A percentile compares a stretch with the other conserved stretches of the same genome.
Conservation (phyloP, 2,329 filamentous ascomycete genomes). For the Tolypocladium ovalisporum region DNA sequence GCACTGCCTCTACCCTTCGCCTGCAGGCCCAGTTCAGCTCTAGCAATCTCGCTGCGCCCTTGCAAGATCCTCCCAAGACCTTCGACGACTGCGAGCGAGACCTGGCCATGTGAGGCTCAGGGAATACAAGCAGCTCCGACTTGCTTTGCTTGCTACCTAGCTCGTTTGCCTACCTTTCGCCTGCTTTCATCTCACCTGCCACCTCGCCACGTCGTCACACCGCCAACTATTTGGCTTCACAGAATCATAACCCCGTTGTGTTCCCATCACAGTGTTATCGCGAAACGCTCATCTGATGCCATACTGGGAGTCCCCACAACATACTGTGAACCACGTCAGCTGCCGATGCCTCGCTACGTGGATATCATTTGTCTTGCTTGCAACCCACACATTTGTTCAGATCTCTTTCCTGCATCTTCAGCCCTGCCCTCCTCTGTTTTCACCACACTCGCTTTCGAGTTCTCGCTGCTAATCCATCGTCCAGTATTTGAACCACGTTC, state of each 20-base stretch:
- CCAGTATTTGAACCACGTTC: slow-evolving; percentile 7
- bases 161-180: too few species aligned
- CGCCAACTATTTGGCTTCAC: background rate
- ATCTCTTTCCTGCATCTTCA: background rate
- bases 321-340: background rate
- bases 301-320: background rate
- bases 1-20: background rate
- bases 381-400: background rate
- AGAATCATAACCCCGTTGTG: background rate
- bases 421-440: background rate
- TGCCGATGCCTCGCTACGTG: background rate
- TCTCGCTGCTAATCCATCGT: slow-evolving; percentile 8
- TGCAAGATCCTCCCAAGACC: background rate
- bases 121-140: background rate
- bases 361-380: background rate
- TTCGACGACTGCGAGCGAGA: background rate
- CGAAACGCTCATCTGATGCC: background rate
- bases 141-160: background rate
- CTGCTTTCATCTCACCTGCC: background rate
- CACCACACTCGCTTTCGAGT: slow-evolving; percentile 2
- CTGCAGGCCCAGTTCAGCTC: background rate
- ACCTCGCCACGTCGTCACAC: background rate
- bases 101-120: background rate
- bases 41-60: background rate
- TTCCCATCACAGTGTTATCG: background rate